Conservation (phyloP, 2,329 filamentous ascomycete genomes). For the Fusarium sp. region DNA sequence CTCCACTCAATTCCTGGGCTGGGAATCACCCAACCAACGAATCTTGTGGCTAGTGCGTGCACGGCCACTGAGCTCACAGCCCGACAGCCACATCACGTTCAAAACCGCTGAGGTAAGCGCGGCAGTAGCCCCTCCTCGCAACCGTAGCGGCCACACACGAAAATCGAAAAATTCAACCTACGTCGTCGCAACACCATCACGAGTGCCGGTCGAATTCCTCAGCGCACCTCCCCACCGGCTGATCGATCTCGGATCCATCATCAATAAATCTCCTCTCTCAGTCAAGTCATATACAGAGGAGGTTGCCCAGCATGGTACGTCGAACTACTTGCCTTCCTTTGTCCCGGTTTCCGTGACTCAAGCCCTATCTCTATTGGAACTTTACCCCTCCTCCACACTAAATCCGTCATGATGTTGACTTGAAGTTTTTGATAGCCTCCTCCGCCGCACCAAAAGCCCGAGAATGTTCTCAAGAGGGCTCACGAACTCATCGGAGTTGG, state of each 20-base stretch:
- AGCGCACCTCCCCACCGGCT: constrained; percentile 52
- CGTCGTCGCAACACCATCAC: constrained; percentile 54
- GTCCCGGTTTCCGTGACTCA: constrained; percentile 15
- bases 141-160: constrained; percentile 58
- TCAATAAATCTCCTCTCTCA: constrained; percentile 54
- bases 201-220: constrained; percentile 55
- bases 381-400: constrained; percentile 49
- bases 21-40: background rate
- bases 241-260: constrained; percentile 54
- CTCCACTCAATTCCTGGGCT: background rate
- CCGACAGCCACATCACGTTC: background rate
- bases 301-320: constrained; percentile 66
- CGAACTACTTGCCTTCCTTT: constrained; percentile 29
- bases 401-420: constrained; percentile 47
- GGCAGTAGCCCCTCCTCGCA: constrained; percentile 57
- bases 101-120: constrained; percentile 48
- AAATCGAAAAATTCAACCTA: constrained; percentile 59
- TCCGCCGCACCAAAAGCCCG: constrained; percentile 95
- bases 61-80: background rate
- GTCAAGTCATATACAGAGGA: constrained; percentile 59
- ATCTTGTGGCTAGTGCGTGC: constrained; percentile 1
- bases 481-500: constrained; percentile 98
- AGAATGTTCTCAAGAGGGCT: constrained; percentile 98
- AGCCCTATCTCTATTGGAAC: constrained; percentile 30
- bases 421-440: constrained; percentile 74